Conservation (phyloP, 2,329 filamentous ascomycete species). For the Penicillium psychrosexuale region DNA sequence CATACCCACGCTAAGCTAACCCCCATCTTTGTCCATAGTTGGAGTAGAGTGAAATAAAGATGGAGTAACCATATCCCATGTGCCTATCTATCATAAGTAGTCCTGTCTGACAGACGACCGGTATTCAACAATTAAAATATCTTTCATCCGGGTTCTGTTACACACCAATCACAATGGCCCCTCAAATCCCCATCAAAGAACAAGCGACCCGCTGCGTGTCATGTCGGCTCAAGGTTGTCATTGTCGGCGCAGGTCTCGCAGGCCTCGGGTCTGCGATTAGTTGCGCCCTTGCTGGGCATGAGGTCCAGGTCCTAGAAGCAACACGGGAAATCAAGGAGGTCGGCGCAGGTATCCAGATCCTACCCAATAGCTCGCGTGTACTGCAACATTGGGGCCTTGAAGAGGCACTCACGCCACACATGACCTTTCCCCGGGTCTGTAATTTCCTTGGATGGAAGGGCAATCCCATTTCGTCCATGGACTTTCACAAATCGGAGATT, state of each 20-base stretch:
- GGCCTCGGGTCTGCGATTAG: constrained; percentile 28
- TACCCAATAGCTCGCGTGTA: constrained; percentile 40
- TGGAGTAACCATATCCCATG: background rate
- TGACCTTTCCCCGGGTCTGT: constrained; percentile 43
- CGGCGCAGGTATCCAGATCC: constrained; percentile 29
- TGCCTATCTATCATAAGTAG: constrained; percentile 11
- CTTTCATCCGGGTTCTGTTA: background rate
- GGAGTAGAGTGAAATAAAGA: background rate
- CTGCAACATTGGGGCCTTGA: constrained; percentile 43
- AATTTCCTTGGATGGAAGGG: constrained; percentile 57
- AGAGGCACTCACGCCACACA: constrained; percentile 38
- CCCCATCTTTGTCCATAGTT: constrained; percentile 19
- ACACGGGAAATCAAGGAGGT: constrained; percentile 27
- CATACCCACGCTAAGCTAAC: constrained; percentile 5
- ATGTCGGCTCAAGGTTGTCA: constrained; percentile 44
- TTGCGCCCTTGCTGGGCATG: constrained; percentile 25
- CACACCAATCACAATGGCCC: constrained; percentile 24
- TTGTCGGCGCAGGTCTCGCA: constrained; percentile 28
- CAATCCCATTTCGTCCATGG: constrained; percentile 47
- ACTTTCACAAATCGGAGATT: constrained; percentile 45
- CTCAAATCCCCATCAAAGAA: constrained; percentile 49
- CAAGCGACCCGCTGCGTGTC: constrained; percentile 43
- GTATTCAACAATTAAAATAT: background rate
- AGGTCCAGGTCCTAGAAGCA: constrained; percentile 26
- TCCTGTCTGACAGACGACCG: background rate